A percentile compares a stretch with the other conserved stretches of the same genome.
phyloP scores from a whole-genome alignment of 257 asterid genomes.

The Solanum appendiculatum region DNA sequence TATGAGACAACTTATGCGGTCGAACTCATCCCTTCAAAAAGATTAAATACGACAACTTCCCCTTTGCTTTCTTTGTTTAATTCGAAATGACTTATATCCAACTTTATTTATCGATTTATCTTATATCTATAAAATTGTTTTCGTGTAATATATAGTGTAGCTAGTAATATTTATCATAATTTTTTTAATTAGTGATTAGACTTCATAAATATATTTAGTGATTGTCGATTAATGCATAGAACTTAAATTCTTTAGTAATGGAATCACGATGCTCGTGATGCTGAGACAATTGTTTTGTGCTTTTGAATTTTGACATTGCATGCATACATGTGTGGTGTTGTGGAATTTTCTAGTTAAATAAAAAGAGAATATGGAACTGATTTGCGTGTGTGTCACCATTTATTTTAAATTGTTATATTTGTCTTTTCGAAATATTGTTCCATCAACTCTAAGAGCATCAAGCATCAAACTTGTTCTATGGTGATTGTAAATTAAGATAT shows the following conservation, averaged over 20 bases:
- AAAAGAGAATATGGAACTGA: neutral
- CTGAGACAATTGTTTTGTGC: neutral
- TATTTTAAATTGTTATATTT: neutral
- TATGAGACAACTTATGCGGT: neutral
- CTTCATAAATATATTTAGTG: neutral
- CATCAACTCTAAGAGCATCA: neutral
- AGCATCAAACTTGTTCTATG: neutral
- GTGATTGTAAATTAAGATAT: neutral
- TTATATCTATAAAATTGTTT: neutral
- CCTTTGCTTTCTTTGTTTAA: neutral
- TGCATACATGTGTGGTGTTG: neutral
- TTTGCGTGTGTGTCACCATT: neutral
- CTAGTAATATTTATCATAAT: neutral
- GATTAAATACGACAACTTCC: neutral
- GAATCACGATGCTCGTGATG: neutral
- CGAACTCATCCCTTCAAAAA: neutral
- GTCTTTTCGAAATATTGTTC: neutral
- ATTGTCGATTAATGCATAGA: neutral
- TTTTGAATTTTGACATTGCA: neutral
- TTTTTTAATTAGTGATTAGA: neutral
- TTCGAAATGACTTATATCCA: neutral
- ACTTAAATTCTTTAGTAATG: neutral
- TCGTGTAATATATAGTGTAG: neutral
- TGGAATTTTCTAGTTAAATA: neutral
- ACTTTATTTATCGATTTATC: neutral